Percentiles rank a stretch among this genome's conserved stretches.
Evolutionary conservation across 2,329 filamentous ascomycete genomes (phyloP).

Genomic region (Triangularia setosa): DNA sequence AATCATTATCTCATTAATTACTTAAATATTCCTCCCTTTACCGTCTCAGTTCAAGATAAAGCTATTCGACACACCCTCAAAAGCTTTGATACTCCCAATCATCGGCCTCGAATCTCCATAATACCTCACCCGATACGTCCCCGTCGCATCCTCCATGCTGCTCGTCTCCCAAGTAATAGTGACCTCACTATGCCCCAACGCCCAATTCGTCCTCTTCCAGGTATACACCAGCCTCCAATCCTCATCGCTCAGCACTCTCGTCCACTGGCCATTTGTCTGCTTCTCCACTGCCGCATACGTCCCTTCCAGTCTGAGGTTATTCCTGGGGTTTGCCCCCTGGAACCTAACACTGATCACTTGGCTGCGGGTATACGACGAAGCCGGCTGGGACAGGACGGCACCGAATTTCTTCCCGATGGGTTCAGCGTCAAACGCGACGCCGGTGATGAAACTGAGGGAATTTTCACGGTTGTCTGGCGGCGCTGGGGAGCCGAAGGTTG

Average conservation of each 20-base stretch:
- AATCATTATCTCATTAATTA: neutral
- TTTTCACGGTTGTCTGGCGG: constrained; percentile 76
- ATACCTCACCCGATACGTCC: constrained; percentile 76
- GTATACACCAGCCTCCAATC: constrained; percentile 81
- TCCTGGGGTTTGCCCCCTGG: constrained; percentile 82
- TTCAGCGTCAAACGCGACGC: constrained; percentile 68
- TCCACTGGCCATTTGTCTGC: constrained; percentile 54
- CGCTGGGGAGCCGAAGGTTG: constrained; percentile 39
- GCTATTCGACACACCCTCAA: constrained; percentile 39
- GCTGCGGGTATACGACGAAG: constrained; percentile 52
- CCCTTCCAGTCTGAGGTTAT: constrained; percentile 72
- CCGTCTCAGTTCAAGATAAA: constrained; percentile 27
- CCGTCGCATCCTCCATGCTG: constrained; percentile 35
- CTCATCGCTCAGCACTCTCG: constrained; percentile 63
- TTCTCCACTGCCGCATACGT: constrained; percentile 76
- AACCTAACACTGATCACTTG: constrained; percentile 64
- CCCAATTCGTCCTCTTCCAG: constrained; percentile 68
- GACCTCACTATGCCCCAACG: constrained; percentile 73
- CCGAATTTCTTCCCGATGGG: constrained; percentile 67
- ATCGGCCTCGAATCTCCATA: constrained; percentile 73
- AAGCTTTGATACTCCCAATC: constrained; percentile 59
- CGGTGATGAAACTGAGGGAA: constrained; percentile 73
- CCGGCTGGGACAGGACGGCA: constrained; percentile 53
- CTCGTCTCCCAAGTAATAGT: constrained; percentile 76
- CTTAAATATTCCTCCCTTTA: no score